Base-by-base conservation (phyloP, 192 early-diverging fungal species). In the Obelidium mucronatum region DNA sequence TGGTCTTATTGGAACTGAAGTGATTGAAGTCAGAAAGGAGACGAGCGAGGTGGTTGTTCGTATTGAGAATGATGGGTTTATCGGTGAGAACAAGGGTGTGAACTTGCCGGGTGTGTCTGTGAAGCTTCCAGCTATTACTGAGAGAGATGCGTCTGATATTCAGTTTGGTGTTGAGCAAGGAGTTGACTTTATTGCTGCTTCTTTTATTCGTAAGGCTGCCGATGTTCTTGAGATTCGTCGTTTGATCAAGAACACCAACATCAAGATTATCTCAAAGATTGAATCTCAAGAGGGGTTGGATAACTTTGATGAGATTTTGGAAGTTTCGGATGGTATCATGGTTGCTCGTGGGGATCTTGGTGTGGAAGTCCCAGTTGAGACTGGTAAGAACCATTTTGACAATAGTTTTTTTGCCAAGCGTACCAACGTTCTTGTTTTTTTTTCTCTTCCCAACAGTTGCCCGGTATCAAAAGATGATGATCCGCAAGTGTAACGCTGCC, bases 221-320 rank as follows among this genome's bases (percentile, higher is more conserved):
- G 97, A 98, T 81, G 91, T 98, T 61, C 84, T 76, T 34, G 94
- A 95, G 74, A 97, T 98, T 83, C 91, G 96, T 78, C 82, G 86
- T 28, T 87, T 97, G 48, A 87, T 98, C 56, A 82, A 88, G 53
- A 95, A 94, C 59, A 91, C 90, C 34, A 77, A 77, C 48, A 98
- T 98, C 89, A 93, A 94, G 87, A 96, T 98, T 75, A 96, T 99
- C 61, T 89, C 91, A 78, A 99, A 99, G 89, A 98, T 99, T 76
- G 97, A 99, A 85, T 95, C 93, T 76, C 94, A 96, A 76, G 95
- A 99, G 86, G 97, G 96, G 68, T 90, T 99, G 37, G 89, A 93
- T 82, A 98, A 99, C 89, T 98, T 99, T 94, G 97, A 98, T 84
- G 96, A 96, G 74, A 99, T 99, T 77, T 85, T 99, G 52, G 83